Conservation (phyloP, 257 asterid genomes). For the Cruciata laevipes region DNA sequence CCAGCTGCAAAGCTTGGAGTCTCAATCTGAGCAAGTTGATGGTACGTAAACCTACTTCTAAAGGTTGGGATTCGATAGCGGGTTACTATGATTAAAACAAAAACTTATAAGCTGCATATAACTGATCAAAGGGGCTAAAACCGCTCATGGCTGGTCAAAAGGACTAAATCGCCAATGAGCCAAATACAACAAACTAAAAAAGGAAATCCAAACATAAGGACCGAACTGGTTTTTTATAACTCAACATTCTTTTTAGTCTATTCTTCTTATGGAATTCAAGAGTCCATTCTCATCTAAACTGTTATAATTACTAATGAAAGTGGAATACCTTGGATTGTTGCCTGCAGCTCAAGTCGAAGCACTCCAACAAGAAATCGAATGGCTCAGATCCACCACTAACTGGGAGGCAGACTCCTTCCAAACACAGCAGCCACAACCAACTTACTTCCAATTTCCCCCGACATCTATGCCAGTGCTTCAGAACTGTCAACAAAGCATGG, state of each 20-base stretch:
- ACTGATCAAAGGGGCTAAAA: too few species aligned
- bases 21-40: conserved; percentile 10
- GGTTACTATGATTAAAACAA: too few species aligned
- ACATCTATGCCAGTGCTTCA: conserved; percentile 1
- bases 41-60: background rate
- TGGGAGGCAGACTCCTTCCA: conserved; percentile 10
- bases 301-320: background rate
- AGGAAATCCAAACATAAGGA: too few species aligned
- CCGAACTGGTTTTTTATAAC: too few species aligned
- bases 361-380: conserved; percentile 13
- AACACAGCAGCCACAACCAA: background rate
- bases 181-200: too few species aligned
- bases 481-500: conserved; percentile 7
- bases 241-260: too few species aligned
- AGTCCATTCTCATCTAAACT: background rate
- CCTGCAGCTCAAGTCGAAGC: conserved; percentile 17
- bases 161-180: too few species aligned
- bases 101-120: too few species aligned
- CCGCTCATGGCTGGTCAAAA: too few species aligned
- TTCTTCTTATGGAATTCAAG: background rate
- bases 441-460: background rate
- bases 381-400: conserved; percentile 10
- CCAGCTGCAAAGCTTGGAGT: conserved; percentile 14
- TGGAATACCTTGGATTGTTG: background rate
- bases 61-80: too few species aligned